phyloP scores from a whole-genome alignment of 768 basidiomycete genomes.

The Termitomyces sp. region DNA sequence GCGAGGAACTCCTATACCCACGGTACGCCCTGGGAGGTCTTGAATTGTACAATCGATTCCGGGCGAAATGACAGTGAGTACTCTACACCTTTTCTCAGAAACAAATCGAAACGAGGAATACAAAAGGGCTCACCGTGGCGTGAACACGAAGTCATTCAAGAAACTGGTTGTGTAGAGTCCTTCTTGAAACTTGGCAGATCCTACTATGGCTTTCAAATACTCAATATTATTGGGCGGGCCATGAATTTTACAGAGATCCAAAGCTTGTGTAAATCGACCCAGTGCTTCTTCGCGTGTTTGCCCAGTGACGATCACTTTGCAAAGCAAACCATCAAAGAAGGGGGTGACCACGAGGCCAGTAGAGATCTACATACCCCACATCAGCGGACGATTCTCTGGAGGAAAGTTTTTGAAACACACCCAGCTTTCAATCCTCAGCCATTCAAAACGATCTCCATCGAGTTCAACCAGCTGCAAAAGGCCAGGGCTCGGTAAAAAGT shows the following conservation, averaged over 20 bases:
- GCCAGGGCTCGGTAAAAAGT: slow-evolving; percentile 58
- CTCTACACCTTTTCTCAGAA: slow-evolving; percentile 23
- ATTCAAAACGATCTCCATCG: slow-evolving; percentile 28
- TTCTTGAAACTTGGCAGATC: slow-evolving; percentile 30
- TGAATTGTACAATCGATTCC: slow-evolving; percentile 59
- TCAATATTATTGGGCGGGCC: slow-evolving; percentile 62
- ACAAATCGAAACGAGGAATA: not conserved
- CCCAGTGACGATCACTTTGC: slow-evolving; percentile 57
- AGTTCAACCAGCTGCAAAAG: slow-evolving; percentile 54
- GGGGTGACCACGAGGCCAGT: slow-evolving; percentile 50
- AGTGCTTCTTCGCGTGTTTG: slow-evolving; percentile 43
- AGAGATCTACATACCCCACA: slow-evolving; percentile 29
- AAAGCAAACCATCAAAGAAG: slow-evolving; percentile 55
- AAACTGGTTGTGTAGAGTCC: slow-evolving; percentile 49
- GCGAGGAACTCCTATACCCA: slow-evolving; percentile 56
- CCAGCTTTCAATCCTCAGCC: slow-evolving; percentile 64
- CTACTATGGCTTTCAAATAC: slow-evolving; percentile 44
- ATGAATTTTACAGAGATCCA: slow-evolving; percentile 38
- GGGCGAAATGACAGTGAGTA: slow-evolving; percentile 49
- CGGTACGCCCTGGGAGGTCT: slow-evolving; percentile 50
- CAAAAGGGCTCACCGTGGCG: slow-evolving; percentile 32
- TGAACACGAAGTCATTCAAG: slow-evolving; percentile 39
- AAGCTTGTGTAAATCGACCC: slow-evolving; percentile 32
- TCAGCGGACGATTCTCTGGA: not conserved
- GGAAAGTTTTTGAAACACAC: slow-evolving; percentile 22